Evolutionary conservation across 495 filamentous ascomycete genomes (phyloP), one percentile per base, ranked within the genome.

Genomic region (Collariella sp.): DNA sequence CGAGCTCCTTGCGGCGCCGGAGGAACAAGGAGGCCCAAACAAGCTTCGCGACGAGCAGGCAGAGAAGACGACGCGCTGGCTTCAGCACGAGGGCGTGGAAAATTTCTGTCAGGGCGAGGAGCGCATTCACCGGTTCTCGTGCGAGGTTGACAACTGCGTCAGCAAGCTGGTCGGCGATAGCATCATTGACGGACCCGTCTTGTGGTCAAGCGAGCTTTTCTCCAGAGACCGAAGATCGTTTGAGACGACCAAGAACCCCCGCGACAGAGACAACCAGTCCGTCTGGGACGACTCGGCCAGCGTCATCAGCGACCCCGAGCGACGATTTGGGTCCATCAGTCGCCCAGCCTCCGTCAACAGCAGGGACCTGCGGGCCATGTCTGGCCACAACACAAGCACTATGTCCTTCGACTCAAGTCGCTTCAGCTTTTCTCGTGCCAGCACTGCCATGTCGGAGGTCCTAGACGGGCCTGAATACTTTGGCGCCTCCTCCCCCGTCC

Each of bases 71-170:
- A 75, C 80, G 20, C 85, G 83, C 49, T 98, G 93, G 88, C 70
- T 98, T 42, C 81, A 84, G 15, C 82, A 86, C 65, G 85, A 83
- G 58, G 82, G 81, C 11, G 81, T 96, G 19, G 91, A 93, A 67
- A 96, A 96, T 62, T 91, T 96, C 69, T 98, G 93, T 73, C 86
- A 84, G 61, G 93, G 91, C 16, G 93, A 98, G 64, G 93, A 98
- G 71, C 75, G 93, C 34, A 94, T 98, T 48, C 93, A 98, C 65
- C 82, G 90, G 15, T 95, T 98, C 66, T 94, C 85, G 66, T 83
- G 90, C 44, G 93, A 97, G 64, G 79, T 98, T 22, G 87, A 93
- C 51, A 86, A 77, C 52, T 95, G 88, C 59, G 83, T 95, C 67
- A 85, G 78, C 62, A 91, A 89, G 66, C 75, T 98, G 1, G 86